A percentile compares a stretch with the other conserved stretches of the same genome.
These are phyloP conservation scores for Sodiomyces alkalinus DNA, from an alignment of 2,329 filamentous ascomycete species.

Conservation along the genomic window DNA sequence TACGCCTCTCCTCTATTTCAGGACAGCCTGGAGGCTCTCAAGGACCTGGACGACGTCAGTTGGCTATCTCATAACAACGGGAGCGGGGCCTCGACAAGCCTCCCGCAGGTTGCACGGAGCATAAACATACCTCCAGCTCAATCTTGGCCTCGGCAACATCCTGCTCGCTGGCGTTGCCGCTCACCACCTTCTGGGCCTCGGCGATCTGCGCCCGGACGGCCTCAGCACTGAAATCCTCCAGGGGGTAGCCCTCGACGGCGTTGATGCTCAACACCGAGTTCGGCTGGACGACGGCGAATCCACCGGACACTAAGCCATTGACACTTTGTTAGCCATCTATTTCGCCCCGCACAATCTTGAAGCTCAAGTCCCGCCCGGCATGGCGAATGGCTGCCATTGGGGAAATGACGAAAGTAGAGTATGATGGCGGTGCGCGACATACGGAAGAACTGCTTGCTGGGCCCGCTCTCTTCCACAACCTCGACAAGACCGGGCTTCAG, in stretches of 20 bases:
- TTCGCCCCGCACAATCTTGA: not conserved
- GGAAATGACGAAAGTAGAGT: too few species aligned
- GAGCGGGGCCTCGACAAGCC: too few species aligned
- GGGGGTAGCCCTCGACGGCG: slow-evolving; percentile 83
- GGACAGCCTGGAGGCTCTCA: slow-evolving; percentile 64
- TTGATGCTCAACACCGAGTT: slow-evolving; percentile 95
- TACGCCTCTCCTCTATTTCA: slow-evolving; percentile 58
- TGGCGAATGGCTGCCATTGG: not conserved
- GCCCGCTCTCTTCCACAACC: slow-evolving; percentile 83
- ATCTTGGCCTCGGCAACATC: slow-evolving; percentile 99
- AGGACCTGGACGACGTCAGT: slow-evolving; percentile 44
- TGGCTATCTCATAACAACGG: too few species aligned
- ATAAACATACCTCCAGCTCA: slow-evolving; percentile 68
- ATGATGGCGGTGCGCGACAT: slow-evolving; percentile 28
- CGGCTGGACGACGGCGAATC: slow-evolving; percentile 93
- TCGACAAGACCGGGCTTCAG: slow-evolving; percentile 92
- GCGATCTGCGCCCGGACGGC: slow-evolving; percentile 78
- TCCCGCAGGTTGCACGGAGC: not conserved
- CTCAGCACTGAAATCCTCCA: slow-evolving; percentile 93
- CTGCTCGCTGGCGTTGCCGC: slow-evolving; percentile 82
- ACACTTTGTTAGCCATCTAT: slow-evolving; percentile 3
- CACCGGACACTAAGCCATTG: slow-evolving; percentile 64
- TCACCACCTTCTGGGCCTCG: slow-evolving; percentile 90
- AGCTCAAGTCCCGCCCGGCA: too few species aligned
- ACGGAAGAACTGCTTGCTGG: slow-evolving; percentile 97